Evolutionary conservation across 352 stramenopile species (phyloP).

Genomic region (Phytophthora hybrid): DNA sequence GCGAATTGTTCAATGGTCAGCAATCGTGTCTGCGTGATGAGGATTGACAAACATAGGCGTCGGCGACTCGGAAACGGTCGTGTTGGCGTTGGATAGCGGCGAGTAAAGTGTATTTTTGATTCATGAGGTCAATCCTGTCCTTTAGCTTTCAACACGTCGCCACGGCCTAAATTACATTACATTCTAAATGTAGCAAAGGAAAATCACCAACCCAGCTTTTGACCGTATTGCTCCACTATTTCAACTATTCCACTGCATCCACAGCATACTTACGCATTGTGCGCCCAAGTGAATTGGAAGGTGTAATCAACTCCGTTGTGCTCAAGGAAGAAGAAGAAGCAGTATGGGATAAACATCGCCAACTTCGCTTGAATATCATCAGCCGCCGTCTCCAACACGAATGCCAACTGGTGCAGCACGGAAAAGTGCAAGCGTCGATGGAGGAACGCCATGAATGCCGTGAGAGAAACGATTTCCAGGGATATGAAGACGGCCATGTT

Average conservation of each 20-base stretch:
- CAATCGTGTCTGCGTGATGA: neutral
- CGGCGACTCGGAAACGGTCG: neutral
- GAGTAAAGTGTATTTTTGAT: too few species aligned
- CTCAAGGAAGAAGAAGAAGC: conserved; percentile 42
- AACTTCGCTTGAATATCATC: conserved; percentile 38
- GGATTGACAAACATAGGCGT: neutral
- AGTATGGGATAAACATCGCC: conserved; percentile 35
- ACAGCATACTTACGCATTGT: neutral
- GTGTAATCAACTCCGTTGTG: conserved; percentile 39
- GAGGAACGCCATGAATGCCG: conserved; percentile 15
- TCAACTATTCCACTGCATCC: too few species aligned
- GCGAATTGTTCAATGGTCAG: neutral
- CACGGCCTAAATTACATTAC: too few species aligned
- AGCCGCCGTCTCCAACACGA: conserved; percentile 37
- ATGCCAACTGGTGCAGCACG: conserved; percentile 37
- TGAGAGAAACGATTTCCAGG: conserved; percentile 28
- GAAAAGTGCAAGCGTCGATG: conserved; percentile 25
- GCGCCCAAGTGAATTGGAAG: conserved; percentile 18
- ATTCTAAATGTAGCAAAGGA: neutral
- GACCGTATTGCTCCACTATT: too few species aligned
- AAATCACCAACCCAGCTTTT: neutral
- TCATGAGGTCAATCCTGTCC: too few species aligned
- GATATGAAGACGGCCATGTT: conserved; percentile 35
- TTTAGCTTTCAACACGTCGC: too few species aligned
- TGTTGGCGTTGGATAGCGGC: too few species aligned